These are phyloP conservation scores for Fusarium nisikadoi DNA, from an alignment of 2,329 filamentous ascomycete genomes.

Conservation along the genomic window DNA sequence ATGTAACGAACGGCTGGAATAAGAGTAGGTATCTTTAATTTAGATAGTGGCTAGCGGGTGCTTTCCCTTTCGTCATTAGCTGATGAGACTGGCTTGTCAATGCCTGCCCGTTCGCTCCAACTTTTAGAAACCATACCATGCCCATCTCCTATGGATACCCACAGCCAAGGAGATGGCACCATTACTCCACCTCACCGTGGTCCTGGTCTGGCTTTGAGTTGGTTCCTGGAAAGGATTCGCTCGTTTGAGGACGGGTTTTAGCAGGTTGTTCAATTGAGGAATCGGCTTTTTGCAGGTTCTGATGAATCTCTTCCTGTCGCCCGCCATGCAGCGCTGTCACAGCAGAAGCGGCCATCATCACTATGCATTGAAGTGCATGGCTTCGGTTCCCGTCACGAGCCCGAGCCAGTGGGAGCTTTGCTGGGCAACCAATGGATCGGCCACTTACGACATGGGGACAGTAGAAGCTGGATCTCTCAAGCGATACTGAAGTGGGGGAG, in stretches of 20 bases:
- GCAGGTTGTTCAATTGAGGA: background rate
- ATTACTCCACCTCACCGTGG: constrained; percentile 45
- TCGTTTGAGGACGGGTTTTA: constrained; percentile 20
- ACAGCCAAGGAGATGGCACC: constrained; percentile 44
- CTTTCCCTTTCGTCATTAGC: constrained; percentile 32
- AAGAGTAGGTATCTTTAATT: constrained; percentile 15
- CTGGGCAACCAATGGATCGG: constrained; percentile 26
- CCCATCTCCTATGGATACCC: constrained; percentile 34
- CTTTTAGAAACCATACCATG: constrained; percentile 4
- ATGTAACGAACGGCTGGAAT: background rate
- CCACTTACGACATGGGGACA: constrained; percentile 16
- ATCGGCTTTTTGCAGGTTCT: constrained; percentile 4
- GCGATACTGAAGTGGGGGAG: constrained; percentile 25
- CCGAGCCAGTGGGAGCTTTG: constrained; percentile 10
- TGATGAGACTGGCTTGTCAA: constrained; percentile 30
- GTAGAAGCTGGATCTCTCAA: constrained; percentile 19
- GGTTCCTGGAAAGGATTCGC: constrained; percentile 22
- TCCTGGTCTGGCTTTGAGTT: constrained; percentile 36
- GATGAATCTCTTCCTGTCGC: constrained; percentile 10
- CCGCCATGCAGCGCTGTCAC: constrained; percentile 18
- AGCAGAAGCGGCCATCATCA: constrained; percentile 10
- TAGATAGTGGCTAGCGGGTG: constrained; percentile 21
- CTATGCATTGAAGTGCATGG: constrained; percentile 5
- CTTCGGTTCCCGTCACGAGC: background rate
- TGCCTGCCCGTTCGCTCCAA: constrained; percentile 24